A percentile compares a stretch with the other conserved stretches of the same genome.
These are phyloP conservation scores for Didymella lethalis DNA, from an alignment of 2,329 filamentous ascomycete genomes.

Conservation along the genomic window DNA sequence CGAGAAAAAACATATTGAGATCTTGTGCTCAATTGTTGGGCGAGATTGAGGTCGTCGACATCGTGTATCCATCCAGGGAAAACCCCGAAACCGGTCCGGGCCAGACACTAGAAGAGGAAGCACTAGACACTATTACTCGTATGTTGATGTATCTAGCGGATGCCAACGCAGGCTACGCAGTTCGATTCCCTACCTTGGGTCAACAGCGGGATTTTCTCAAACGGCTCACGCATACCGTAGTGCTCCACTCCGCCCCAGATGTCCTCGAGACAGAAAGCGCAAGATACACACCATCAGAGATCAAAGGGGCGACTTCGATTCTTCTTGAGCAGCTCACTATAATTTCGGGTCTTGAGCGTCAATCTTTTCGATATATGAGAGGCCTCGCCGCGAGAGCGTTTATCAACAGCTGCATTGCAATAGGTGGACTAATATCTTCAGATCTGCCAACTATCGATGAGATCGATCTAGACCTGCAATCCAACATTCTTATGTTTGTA, in stretches of 20 bases:
- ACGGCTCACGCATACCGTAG: background rate
- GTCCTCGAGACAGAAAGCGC: background rate
- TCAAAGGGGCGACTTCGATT: background rate
- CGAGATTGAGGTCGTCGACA: background rate
- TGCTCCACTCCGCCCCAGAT: background rate
- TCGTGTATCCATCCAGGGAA: background rate
- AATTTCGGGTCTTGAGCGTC: background rate
- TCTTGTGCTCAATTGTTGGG: background rate
- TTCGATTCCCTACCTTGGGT: background rate
- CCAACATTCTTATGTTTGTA: background rate
- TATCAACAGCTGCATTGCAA: background rate
- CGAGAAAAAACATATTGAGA: background rate
- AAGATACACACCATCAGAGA: background rate
- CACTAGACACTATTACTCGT: background rate
- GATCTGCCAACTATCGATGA: too few relatives aligned
- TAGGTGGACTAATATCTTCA: too few relatives aligned
- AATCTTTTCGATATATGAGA: background rate
- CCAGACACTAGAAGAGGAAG: background rate
- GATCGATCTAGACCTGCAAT: background rate
- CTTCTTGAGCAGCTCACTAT: background rate
- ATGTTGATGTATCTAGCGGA: background rate
- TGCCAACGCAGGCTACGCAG: too few relatives aligned
- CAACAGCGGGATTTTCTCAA: background rate
- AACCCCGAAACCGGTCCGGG: too few relatives aligned
- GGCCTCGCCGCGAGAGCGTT: background rate